A percentile compares a stretch with the other conserved stretches of the same genome.
Conservation (phyloP, 257 asterid species). For the Nicotiana knightiana region DNA sequence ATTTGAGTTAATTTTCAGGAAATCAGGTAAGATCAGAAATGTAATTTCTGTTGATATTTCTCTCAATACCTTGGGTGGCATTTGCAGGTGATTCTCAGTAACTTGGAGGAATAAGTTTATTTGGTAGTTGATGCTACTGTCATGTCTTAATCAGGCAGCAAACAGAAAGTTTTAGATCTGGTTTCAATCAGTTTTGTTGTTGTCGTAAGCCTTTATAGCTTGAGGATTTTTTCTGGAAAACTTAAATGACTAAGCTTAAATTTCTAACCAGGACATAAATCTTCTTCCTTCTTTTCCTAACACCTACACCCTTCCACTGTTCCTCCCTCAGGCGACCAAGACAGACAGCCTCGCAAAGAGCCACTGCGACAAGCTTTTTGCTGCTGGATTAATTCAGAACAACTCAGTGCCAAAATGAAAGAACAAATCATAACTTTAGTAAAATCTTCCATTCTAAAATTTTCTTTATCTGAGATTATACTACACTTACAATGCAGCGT, state of each 20-base stretch:
- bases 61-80: too few species aligned
- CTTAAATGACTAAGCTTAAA: conserved; percentile 8
- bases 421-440: background rate
- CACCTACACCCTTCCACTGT: conserved; percentile 56
- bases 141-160: too few species aligned
- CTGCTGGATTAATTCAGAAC: conserved; percentile 31
- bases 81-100: too few species aligned
- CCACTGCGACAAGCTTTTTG: conserved; percentile 65
- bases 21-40: too few species aligned
- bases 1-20: too few species aligned
- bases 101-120: too few species aligned
- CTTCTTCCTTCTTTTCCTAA: conserved; percentile 55
- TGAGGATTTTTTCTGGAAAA: too few species aligned
- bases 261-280: conserved; percentile 67
- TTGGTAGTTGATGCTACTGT: too few species aligned
- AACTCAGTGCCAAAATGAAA: background rate
- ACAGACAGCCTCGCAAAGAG: conserved; percentile 59
- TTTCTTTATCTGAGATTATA: background rate
- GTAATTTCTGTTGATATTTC: too few species aligned
- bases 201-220: too few species aligned
- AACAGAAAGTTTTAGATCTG: too few species aligned
- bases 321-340: conserved; percentile 61
- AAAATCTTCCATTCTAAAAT: background rate
- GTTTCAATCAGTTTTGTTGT: too few species aligned
- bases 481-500: background rate